A percentile compares a stretch with the other conserved stretches of the same genome.
Conservation (phyloP, 768 basidiomycete genomes). For the Phylloporus sp. region DNA sequence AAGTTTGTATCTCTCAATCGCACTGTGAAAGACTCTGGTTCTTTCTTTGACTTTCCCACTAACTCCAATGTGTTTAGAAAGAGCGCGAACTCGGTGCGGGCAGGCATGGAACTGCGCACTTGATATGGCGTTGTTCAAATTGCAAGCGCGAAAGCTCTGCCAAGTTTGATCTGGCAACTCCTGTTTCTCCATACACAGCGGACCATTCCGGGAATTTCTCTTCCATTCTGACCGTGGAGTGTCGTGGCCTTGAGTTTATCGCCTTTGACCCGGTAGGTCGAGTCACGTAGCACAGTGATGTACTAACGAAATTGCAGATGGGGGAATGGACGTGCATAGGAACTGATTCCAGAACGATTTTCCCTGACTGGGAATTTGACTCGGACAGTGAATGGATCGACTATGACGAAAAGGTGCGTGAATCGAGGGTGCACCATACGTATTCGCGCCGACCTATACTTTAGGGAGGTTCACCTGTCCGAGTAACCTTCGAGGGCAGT, state of each 20-base stretch:
- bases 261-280: conserved; percentile 69
- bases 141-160: conserved; percentile 83
- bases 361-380: conserved; percentile 57
- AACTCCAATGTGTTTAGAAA: conserved; percentile 44
- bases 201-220: conserved; percentile 60
- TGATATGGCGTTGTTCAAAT: conserved; percentile 75
- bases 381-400: conserved; percentile 70
- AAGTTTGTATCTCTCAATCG: conserved; percentile 73
- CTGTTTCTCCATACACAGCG: conserved; percentile 52
- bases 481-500: conserved; percentile 64
- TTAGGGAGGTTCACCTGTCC: conserved; percentile 61
- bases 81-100: conserved; percentile 59
- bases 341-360: conserved; percentile 47
- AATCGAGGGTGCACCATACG: no score
- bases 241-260: conserved; percentile 80
- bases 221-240: conserved; percentile 72
- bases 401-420: conserved; percentile 82
- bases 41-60: not conserved
- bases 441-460: conserved; percentile 1
- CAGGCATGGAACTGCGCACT: conserved; percentile 67
- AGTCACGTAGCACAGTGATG: not conserved
- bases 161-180: conserved; percentile 65
- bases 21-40: conserved; percentile 36
- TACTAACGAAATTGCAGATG: conserved; percentile 35
- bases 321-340: conserved; percentile 80